Evolutionary conservation across 2,329 filamentous ascomycete species (phyloP).

Genomic region (Colletotrichum chlorophyti): DNA sequence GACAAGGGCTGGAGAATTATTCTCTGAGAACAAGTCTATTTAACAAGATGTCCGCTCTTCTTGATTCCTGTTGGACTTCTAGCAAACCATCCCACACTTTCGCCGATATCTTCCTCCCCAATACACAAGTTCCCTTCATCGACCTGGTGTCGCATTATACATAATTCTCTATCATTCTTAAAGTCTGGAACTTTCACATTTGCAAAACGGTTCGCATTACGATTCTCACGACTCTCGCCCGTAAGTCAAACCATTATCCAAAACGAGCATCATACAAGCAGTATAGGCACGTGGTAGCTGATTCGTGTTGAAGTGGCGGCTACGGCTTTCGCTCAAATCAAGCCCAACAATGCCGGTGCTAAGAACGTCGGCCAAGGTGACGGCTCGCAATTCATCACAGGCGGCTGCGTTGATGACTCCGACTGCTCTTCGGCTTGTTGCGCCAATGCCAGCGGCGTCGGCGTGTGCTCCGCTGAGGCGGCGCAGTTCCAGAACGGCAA

Average conservation of each 20-base stretch:
- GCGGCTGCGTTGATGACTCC: conserved; percentile 35
- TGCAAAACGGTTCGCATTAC: conserved; percentile 35
- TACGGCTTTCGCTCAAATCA: conserved; percentile 30
- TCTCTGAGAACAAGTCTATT: too few species aligned
- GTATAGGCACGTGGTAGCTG: not conserved
- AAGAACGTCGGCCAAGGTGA: conserved; percentile 26
- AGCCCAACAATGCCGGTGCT: conserved; percentile 32
- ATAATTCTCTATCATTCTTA: not conserved
- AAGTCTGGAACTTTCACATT: not conserved
- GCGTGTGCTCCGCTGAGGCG: conserved; percentile 38
- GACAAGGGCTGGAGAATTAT: too few species aligned
- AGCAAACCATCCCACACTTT: too few species aligned
- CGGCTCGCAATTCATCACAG: conserved; percentile 38
- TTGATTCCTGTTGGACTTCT: too few species aligned
- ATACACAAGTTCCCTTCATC: conserved; percentile 11
- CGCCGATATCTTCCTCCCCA: too few species aligned
- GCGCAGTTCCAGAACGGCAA: conserved; percentile 39
- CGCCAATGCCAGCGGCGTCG: conserved; percentile 33
- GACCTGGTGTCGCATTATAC: conserved; percentile 18
- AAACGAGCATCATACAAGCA: not conserved
- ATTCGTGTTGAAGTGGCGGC: conserved; percentile 26
- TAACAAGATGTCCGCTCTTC: not conserved
- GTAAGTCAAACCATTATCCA: conserved; percentile 29
- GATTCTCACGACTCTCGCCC: conserved; percentile 32
- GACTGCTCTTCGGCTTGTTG: conserved; percentile 39